phyloP scores from a whole-genome alignment of 805 yeast genomes.

The Kodamaea kaohsiungensis region DNA sequence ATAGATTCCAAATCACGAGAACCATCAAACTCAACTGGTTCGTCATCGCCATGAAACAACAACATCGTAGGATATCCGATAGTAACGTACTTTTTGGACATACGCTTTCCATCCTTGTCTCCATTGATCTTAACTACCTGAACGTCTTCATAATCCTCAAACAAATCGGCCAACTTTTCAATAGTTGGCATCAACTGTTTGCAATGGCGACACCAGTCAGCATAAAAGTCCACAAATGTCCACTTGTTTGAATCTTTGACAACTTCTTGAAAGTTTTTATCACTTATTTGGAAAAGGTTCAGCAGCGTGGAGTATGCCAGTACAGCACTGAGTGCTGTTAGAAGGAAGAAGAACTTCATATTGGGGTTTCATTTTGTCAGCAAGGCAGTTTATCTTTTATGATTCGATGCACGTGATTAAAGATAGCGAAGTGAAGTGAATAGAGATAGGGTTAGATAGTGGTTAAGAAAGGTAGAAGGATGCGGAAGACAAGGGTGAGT shows the following conservation, averaged over 20 bases:
- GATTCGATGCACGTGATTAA: background rate
- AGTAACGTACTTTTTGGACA: slow-evolving; percentile 51
- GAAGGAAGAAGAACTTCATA: slow-evolving; percentile 8
- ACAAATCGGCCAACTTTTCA: slow-evolving; percentile 34
- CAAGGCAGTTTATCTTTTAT: background rate
- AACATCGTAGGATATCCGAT: slow-evolving; percentile 68
- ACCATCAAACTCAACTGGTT: slow-evolving; percentile 60
- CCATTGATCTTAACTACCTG: slow-evolving; percentile 61
- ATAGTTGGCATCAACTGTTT: slow-evolving; percentile 51
- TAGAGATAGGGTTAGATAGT: background rate
- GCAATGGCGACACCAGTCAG: slow-evolving; percentile 77
- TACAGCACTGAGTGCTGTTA: slow-evolving; percentile 1
- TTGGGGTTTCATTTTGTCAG: background rate
- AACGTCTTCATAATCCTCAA: slow-evolving; percentile 34
- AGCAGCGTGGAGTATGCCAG: slow-evolving; percentile 17
- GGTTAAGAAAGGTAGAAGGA: background rate
- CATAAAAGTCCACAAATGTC: slow-evolving; percentile 52
- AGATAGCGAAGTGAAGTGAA: no score
- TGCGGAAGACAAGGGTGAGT: background rate
- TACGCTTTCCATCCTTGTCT: slow-evolving; percentile 50
- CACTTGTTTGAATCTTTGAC: slow-evolving; percentile 55
- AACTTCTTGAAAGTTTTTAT: slow-evolving; percentile 52
- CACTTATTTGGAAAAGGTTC: slow-evolving; percentile 45
- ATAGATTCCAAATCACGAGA: slow-evolving; percentile 52
- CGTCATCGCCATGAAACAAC: slow-evolving; percentile 52